These are phyloP conservation scores for Trichoderma sp. DNA, from an alignment of 2,329 filamentous ascomycete genomes.

Conservation along the genomic window DNA sequence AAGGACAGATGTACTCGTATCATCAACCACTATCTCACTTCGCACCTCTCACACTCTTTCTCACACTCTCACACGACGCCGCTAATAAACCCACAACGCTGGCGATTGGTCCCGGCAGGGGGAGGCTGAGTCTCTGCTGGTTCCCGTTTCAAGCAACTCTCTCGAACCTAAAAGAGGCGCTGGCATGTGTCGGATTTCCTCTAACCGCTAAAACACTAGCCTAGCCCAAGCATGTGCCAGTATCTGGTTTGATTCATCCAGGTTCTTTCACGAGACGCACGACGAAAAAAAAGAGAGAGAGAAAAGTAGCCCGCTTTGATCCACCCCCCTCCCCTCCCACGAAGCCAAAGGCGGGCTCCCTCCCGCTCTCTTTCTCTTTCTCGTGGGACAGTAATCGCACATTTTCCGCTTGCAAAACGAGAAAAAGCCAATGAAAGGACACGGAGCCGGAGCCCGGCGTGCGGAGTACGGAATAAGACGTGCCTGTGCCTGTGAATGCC, in stretches of 20 bases:
- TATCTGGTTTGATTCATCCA: not conserved
- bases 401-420: not conserved
- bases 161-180: not conserved
- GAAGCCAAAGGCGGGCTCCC: not conserved
- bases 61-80: not conserved
- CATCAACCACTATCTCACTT: not conserved
- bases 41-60: not conserved
- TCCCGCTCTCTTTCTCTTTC: not conserved
- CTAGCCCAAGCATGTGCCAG: not conserved
- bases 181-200: not conserved
- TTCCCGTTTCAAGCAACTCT: not conserved
- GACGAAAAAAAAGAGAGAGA: not conserved
- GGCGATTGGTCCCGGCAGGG: not conserved
- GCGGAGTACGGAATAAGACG: not conserved
- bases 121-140: not conserved
- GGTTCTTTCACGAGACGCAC: not conserved
- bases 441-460: slow-evolving; percentile 1
- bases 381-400: no score
- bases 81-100: not conserved
- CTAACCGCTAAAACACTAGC: not conserved
- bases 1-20: not conserved
- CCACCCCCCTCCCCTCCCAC: not conserved
- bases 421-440: not conserved
- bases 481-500: not conserved
- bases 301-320: not conserved